Base-by-base conservation (phyloP, 192 early-diverging fungal genomes). In the Coemansia aciculifera region DNA sequence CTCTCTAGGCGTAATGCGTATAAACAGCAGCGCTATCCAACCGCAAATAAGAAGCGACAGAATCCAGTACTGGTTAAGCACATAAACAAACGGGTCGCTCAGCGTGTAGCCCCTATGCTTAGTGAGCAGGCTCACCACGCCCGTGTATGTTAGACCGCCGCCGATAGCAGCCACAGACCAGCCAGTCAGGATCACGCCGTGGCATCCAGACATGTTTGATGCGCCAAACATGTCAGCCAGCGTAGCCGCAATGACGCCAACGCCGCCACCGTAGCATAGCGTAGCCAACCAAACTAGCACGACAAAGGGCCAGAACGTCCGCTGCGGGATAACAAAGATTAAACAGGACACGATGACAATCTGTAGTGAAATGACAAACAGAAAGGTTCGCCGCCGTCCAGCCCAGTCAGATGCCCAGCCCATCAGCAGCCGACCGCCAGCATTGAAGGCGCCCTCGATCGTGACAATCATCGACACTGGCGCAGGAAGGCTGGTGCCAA, bases 141-240 rank as follows among this genome's bases (percentile, higher is more conserved):
- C 79, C 15, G 87, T 90, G 75, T 90, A 93, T 5, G 88, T 71
- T 56, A 93, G 74, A 11, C 89, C 90, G 46, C 91, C 91, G 21
- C 85, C 87, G 19, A 93, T 87, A n/a, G 88, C 89, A 3, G 85
- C 90, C 32, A 87, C 78, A 12, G 91, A 89, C 90, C 91, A 93
- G 2, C 89, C 90, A 0, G 89, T 90, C 31, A 93, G 84, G 29
- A 91, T 90, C 31, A 93, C 79, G 7, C 91, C 91, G 64, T 93
- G 90, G 37, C 88, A 87, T 0, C 88, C 84, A 0, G 89, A 86
- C 72, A 90, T 88, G 77, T 93, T 93, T 27, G 88, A 81, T n/a
- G 87, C 85, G n/a, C 89, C 89, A 74, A 93, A 93, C 87, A 90
- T 89, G 66, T 93, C 91, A 12, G 89, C 86, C 34, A 93, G 69